A percentile compares a stretch with the other conserved stretches of the same genome.
These are phyloP conservation scores for Kalmusia sp. DNA, from an alignment of 2,329 filamentous ascomycete species.

Conservation along the genomic window DNA sequence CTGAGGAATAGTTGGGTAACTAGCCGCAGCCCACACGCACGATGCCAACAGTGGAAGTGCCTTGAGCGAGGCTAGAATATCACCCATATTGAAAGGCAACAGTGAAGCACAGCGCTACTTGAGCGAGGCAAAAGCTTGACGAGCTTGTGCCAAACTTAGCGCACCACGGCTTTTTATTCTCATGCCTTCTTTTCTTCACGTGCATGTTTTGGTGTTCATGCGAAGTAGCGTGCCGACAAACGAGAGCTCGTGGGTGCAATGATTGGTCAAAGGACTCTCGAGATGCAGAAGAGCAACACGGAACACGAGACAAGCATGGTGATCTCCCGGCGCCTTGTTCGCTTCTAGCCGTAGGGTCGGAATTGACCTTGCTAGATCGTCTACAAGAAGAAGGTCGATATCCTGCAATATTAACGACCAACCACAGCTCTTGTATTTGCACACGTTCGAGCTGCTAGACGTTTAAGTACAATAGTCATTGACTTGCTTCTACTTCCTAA, in stretches of 20 bases:
- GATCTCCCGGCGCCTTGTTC: not conserved
- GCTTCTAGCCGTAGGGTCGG: not conserved
- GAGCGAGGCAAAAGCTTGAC: not conserved
- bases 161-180: not conserved
- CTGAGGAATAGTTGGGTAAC: slow-evolving; percentile 9
- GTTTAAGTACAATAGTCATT: no score
- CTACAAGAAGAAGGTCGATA: not conserved
- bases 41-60: slow-evolving; percentile 4
- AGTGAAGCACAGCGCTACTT: not conserved
- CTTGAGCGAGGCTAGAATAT: not conserved
- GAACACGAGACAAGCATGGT: not conserved
- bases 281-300: not conserved
- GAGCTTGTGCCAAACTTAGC: not conserved
- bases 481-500: no score
- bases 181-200: not conserved
- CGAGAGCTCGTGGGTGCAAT: not conserved
- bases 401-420: not conserved
- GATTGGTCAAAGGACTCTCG: not conserved
- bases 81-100: not conserved
- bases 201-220: not conserved
- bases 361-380: not conserved
- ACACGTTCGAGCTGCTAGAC: not conserved
- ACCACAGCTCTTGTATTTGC: not conserved
- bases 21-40: slow-evolving; percentile 1
- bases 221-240: not conserved